Percentiles rank a stretch among this genome's conserved stretches.
Evolutionary conservation across 345 rosid genomes (phyloP).

Genomic region (Moricandia moricandioides): DNA sequence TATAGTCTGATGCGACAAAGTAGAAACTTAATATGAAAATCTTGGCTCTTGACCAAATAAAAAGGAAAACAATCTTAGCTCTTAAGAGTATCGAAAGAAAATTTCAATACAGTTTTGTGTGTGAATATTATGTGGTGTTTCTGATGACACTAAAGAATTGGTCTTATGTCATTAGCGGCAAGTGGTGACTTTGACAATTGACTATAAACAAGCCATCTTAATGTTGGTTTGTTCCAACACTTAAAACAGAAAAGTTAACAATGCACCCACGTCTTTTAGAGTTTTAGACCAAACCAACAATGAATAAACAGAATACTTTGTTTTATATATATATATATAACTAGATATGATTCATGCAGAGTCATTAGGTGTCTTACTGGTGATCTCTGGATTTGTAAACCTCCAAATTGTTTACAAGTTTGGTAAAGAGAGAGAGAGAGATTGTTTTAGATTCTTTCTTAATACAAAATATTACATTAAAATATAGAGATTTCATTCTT

Average conservation of each 20-base stretch:
- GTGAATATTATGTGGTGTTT: slow-evolving; percentile 10
- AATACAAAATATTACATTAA: neutral
- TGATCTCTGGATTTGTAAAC: neutral
- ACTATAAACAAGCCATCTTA: slow-evolving; percentile 21
- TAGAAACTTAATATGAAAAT: neutral
- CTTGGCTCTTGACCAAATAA: neutral
- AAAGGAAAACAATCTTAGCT: neutral
- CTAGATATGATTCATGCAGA: neutral
- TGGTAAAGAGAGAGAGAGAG: neutral
- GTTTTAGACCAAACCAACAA: slow-evolving; percentile 27
- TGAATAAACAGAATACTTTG: neutral
- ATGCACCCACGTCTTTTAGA: slow-evolving; percentile 37
- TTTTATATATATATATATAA: neutral
- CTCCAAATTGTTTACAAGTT: neutral
- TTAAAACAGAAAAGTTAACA: neutral
- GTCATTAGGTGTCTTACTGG: neutral
- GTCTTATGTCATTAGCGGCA: slow-evolving; percentile 33
- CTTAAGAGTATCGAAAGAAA: neutral
- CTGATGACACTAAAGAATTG: slow-evolving; percentile 25
- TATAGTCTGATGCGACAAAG: neutral
- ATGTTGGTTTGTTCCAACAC: slow-evolving; percentile 7
- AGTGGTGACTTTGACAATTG: slow-evolving; percentile 33
- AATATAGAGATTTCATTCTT: neutral
- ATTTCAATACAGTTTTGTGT: slow-evolving; percentile 1
- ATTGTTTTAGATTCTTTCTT: neutral